These are phyloP conservation scores for Aspergillus wentii DNA, from an alignment of 495 filamentous ascomycete species.

Conservation along the genomic window DNA sequence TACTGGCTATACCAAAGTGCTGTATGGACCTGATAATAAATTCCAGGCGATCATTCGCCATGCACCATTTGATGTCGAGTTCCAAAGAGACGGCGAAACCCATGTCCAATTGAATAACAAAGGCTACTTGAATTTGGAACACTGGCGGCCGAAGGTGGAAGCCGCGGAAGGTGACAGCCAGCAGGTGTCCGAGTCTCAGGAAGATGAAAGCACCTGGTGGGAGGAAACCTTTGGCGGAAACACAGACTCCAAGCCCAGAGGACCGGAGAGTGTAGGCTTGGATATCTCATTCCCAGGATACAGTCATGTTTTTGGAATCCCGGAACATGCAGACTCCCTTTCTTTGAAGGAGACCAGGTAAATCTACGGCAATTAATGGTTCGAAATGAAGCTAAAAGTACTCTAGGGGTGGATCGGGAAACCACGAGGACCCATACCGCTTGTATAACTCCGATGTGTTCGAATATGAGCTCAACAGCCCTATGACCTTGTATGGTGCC, in stretches of 20 bases:
- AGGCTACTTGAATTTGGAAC: conserved; percentile 85
- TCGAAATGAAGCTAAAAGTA: conserved; percentile 12
- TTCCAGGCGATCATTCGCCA: conserved; percentile 81
- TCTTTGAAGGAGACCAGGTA: conserved; percentile 83
- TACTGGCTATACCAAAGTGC: conserved; percentile 64
- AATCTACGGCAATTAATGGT: not conserved
- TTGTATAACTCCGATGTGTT: conserved; percentile 96
- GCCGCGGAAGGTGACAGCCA: conserved; percentile 45
- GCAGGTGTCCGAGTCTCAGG: conserved; percentile 33
- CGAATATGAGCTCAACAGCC: conserved; percentile 92
- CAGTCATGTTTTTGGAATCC: conserved; percentile 90
- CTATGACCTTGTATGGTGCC: conserved; percentile 96
- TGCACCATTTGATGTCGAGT: conserved; percentile 76
- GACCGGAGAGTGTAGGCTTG: conserved; percentile 83
- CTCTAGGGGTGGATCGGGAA: conserved; percentile 66
- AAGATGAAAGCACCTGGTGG: conserved; percentile 92
- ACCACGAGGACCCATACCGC: conserved; percentile 88
- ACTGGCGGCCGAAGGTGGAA: conserved; percentile 90
- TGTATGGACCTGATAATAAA: conserved; percentile 70
- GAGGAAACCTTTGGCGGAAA: conserved; percentile 92
- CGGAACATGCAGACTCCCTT: conserved; percentile 84
- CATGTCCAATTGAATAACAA: conserved; percentile 85
- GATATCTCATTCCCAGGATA: conserved; percentile 92
- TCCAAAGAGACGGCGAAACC: conserved; percentile 74
- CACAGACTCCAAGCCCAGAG: conserved; percentile 86